These are phyloP conservation scores for Cryphonectria japonica DNA, from an alignment of 2,329 filamentous ascomycete genomes.

Conservation along the genomic window DNA sequence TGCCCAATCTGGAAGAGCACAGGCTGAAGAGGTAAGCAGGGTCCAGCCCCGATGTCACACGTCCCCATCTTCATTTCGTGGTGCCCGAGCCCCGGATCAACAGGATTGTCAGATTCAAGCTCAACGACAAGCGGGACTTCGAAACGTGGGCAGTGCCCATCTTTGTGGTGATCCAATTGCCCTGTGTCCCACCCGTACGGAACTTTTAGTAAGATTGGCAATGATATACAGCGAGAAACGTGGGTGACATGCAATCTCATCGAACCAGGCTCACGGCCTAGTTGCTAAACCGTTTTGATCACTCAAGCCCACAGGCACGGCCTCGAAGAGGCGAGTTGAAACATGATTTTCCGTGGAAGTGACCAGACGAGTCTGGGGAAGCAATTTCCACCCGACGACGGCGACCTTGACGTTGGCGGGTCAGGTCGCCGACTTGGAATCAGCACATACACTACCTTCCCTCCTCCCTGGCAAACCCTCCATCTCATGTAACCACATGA, in stretches of 20 bases:
- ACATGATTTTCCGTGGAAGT: neutral
- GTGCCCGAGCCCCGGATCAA: conserved; percentile 18
- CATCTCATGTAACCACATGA: conserved; percentile 1
- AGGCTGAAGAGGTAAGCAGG: neutral
- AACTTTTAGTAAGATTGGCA: conserved; percentile 16
- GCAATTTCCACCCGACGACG: neutral
- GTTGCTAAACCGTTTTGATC: conserved; percentile 10
- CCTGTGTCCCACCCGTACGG: neutral
- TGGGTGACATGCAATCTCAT: conserved; percentile 3
- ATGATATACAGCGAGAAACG: conserved; percentile 11
- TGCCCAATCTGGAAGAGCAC: conserved; percentile 13
- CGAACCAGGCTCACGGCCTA: neutral
- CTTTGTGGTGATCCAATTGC: conserved; percentile 9
- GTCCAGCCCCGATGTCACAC: conserved; percentile 15
- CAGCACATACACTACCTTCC: neutral
- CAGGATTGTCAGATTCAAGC: conserved; percentile 13
- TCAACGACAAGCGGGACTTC: conserved; percentile 5
- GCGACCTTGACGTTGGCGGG: conserved; percentile 5
- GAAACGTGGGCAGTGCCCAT: conserved; percentile 13
- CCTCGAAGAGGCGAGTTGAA: conserved; percentile 1
- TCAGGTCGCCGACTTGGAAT: conserved; percentile 5
- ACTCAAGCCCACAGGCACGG: no score
- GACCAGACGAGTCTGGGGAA: conserved; percentile 4
- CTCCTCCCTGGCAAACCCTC: neutral
- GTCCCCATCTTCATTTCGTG: conserved; percentile 19